Evolutionary conservation across 1,284 basidiomycete genomes (phyloP).

Genomic region (Cryptococcus neoformans): DNA sequence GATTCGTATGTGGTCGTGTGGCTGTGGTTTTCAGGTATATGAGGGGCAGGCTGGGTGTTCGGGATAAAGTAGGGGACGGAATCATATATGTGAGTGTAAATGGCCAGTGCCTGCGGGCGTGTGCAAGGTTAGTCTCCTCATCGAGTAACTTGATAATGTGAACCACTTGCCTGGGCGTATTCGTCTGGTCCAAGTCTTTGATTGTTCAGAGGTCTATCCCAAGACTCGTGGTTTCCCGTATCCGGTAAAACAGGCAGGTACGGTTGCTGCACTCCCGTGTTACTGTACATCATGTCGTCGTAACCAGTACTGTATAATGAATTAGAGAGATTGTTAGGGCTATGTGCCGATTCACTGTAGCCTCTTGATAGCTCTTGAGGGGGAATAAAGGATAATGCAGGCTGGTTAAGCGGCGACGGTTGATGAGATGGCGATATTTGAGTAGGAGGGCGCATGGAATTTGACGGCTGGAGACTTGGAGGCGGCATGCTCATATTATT

Average conservation of each 20-base stretch:
- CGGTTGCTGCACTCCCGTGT: too few species aligned
- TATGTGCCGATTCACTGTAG: too few species aligned
- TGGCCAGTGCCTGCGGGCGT: slow-evolving; percentile 5
- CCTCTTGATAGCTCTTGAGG: too few species aligned
- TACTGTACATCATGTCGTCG: too few species aligned
- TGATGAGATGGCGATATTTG: neutral
- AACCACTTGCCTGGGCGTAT: slow-evolving; percentile 30
- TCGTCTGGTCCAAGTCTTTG: slow-evolving; percentile 19
- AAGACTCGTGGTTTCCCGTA: too few species aligned
- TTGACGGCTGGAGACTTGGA: neutral
- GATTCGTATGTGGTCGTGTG: slow-evolving; percentile 19
- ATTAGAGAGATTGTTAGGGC: too few species aligned
- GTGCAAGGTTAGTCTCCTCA: neutral
- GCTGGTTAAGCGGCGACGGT: neutral
- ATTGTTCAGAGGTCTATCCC: too few species aligned
- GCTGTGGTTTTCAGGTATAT: neutral
- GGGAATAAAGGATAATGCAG: too few species aligned
- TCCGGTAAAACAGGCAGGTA: too few species aligned
- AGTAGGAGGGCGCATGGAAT: neutral
- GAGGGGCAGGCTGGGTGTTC: neutral
- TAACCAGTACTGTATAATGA: too few species aligned
- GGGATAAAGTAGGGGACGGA: slow-evolving; percentile 9
- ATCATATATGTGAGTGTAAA: slow-evolving; percentile 10
- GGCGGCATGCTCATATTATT: too few species aligned
- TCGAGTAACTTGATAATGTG: neutral